Percentiles rank a stretch among this genome's conserved stretches.
Conservation (phyloP, 2,329 filamentous ascomycete species). For the Xylariales sp. region DNA sequence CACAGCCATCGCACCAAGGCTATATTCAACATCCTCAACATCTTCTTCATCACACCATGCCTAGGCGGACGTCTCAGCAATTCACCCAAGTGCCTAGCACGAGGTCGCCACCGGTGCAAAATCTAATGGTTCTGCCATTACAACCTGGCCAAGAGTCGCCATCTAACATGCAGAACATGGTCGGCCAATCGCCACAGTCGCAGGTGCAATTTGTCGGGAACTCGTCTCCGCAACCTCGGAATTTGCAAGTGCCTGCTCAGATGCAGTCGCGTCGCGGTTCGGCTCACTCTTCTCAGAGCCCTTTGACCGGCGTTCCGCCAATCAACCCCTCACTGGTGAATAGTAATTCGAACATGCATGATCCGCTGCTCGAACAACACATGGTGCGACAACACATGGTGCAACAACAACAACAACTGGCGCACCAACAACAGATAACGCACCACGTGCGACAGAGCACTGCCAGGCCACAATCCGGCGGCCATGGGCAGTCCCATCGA, state of each 20-base stretch:
- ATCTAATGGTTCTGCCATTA: background rate
- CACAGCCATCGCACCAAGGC: too few relatives aligned
- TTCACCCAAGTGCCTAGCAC: background rate
- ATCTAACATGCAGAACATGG: slow-evolving; percentile 8
- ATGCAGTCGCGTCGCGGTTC: background rate
- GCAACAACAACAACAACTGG: slow-evolving; percentile 1
- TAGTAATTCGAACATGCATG: background rate
- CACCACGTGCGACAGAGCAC: slow-evolving; percentile 1
- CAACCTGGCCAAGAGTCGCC: slow-evolving; percentile 4
- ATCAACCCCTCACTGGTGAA: background rate
- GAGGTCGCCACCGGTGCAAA: slow-evolving; percentile 9
- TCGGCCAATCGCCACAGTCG: slow-evolving; percentile 1
- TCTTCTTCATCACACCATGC: too few relatives aligned
- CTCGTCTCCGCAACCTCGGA: background rate
- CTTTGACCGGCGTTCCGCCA: background rate
- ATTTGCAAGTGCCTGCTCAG: background rate
- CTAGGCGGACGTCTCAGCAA: slow-evolving; percentile 8
- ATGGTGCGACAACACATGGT: too few relatives aligned
- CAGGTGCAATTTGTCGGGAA: background rate
- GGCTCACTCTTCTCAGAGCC: background rate
- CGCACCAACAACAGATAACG: background rate
- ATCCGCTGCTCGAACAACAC: background rate
- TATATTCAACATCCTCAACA: background rate
- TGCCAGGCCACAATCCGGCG: background rate
- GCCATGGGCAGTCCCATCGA: background rate